A percentile compares a stretch with the other conserved stretches of the same genome.
phyloP scores from a whole-genome alignment of 768 basidiomycete genomes.

The Multifurca ochricompacta region DNA sequence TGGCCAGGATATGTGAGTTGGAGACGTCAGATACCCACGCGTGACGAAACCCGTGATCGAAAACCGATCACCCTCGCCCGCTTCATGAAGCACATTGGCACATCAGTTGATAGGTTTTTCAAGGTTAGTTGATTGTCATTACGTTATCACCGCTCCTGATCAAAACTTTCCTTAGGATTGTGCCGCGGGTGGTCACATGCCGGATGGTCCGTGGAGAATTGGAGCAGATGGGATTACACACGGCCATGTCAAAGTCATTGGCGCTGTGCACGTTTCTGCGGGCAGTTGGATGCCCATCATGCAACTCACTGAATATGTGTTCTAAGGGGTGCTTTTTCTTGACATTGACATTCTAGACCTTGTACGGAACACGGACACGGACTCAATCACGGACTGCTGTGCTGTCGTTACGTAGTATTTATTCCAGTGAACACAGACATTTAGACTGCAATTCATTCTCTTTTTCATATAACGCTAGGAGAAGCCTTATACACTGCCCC shows the following conservation, averaged over 20 bases:
- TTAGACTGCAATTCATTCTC: too few species aligned
- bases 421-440: background rate
- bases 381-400: background rate
- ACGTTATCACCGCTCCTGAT: background rate
- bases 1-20: background rate
- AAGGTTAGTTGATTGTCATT: background rate
- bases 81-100: constrained; percentile 5
- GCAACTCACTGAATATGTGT: constrained; percentile 5
- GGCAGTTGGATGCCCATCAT: constrained; percentile 12
- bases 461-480: background rate
- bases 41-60: background rate
- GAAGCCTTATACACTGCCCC: background rate
- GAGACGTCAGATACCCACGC: constrained; percentile 1
- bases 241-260: constrained; percentile 4
- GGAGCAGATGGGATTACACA: background rate
- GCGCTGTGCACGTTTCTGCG: constrained; percentile 6
- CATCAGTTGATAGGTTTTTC: background rate
- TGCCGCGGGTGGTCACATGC: background rate
- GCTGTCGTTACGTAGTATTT: background rate
- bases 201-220: background rate
- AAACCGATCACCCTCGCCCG: background rate
- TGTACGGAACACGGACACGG: background rate
- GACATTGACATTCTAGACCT: background rate
- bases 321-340: background rate
- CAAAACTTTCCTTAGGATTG: background rate